Evolutionary conservation across 2,329 filamentous ascomycete species (phyloP).

Genomic region (Ophiostoma perfectum): DNA sequence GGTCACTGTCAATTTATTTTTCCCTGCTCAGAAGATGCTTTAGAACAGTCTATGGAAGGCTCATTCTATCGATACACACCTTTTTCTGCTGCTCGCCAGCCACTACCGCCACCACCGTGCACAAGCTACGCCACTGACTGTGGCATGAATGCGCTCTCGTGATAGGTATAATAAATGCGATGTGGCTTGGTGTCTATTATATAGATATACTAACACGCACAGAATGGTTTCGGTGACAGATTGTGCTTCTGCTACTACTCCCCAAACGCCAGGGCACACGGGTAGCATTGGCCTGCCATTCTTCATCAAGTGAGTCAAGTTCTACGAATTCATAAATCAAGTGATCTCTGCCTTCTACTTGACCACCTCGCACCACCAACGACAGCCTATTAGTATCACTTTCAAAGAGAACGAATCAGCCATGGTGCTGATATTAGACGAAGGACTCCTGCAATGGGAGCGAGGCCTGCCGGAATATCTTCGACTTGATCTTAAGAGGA

Average conservation of each 20-base stretch:
- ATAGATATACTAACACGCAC: background rate
- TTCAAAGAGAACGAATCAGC: background rate
- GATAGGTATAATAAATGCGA: background rate
- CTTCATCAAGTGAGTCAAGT: background rate
- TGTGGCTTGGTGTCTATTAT: background rate
- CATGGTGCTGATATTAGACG: background rate
- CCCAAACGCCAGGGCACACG: background rate
- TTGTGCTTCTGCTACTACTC: background rate
- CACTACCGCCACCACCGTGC: background rate
- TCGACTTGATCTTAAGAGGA: background rate
- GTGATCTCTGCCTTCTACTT: background rate
- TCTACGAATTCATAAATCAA: background rate
- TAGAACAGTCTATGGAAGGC: slow-evolving; percentile 5
- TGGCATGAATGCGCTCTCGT: background rate
- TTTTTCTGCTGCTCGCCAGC: background rate
- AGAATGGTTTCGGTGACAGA: background rate
- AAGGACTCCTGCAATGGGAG: background rate
- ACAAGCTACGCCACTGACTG: background rate
- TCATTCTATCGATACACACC: background rate
- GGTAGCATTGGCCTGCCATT: background rate
- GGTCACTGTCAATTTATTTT: background rate
- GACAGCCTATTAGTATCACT: background rate
- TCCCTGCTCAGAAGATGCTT: background rate
- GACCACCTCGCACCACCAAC: background rate
- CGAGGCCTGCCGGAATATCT: background rate